Evolutionary conservation across 441 rosid species (phyloP).

Genomic region (Melastoma candidum): DNA sequence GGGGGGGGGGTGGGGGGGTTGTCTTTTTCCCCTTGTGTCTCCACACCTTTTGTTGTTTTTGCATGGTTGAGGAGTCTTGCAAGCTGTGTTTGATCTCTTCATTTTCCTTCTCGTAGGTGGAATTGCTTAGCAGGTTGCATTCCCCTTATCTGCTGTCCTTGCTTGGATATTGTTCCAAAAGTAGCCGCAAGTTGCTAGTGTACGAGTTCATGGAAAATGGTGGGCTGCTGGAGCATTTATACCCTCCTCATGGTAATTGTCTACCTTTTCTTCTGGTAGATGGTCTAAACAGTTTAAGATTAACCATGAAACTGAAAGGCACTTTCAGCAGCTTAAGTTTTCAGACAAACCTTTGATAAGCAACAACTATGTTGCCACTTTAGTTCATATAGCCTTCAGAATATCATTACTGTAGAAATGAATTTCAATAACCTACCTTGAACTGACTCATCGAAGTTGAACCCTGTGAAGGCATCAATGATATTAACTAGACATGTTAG

Average conservation of each 20-base stretch:
- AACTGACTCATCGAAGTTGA: too few species aligned
- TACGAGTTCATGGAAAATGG: conserved; percentile 75
- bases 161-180: conserved; percentile 84
- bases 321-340: too few species aligned
- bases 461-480: too few species aligned
- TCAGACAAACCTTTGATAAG: too few species aligned
- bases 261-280: too few species aligned
- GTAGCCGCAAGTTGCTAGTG: conserved; percentile 48
- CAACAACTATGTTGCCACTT: too few species aligned
- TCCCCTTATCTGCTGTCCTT: conserved; percentile 73
- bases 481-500: too few species aligned
- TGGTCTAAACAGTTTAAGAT: too few species aligned
- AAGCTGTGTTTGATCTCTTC: conserved; percentile 10
- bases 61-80: background rate
- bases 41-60: background rate
- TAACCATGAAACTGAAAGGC: too few species aligned
- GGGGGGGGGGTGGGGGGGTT: background rate
- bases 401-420: too few species aligned
- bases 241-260: conserved; percentile 46
- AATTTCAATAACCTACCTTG: too few species aligned
- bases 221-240: conserved; percentile 59
- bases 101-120: conserved; percentile 39
- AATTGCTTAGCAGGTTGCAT: conserved; percentile 54
- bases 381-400: too few species aligned
- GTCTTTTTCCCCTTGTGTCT: background rate